Evolutionary conservation across 2,329 filamentous ascomycete genomes (phyloP).

Genomic region (Sporothrix globosa): DNA sequence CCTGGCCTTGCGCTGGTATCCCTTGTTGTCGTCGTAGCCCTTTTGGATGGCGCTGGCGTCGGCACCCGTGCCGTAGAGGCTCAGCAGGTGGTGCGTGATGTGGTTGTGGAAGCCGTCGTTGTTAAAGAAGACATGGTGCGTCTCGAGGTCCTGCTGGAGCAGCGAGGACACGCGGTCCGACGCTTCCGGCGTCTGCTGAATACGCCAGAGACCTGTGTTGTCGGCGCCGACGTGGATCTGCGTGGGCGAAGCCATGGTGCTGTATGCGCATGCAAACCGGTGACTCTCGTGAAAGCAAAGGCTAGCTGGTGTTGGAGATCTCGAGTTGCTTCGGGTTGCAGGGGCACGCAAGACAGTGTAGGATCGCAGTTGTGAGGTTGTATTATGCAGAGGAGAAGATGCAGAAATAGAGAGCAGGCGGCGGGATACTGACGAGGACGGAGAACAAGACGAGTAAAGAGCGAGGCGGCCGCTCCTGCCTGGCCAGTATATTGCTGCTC

Average conservation of each 20-base stretch:
- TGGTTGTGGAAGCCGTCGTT: conserved; percentile 78
- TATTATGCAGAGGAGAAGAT: neutral
- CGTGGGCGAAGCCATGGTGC: conserved; percentile 52
- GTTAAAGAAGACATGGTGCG: conserved; percentile 82
- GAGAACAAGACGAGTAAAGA: neutral
- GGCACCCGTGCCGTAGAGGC: conserved; percentile 75
- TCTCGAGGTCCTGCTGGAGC: conserved; percentile 74
- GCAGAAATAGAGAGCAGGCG: neutral
- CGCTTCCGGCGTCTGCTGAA: conserved; percentile 58
- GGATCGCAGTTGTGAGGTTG: conserved; percentile 33
- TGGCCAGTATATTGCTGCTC: neutral
- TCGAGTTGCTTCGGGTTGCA: neutral
- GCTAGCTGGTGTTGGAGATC: neutral
- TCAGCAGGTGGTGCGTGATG: conserved; percentile 74
- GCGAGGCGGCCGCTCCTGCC: neutral
- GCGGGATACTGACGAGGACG: neutral
- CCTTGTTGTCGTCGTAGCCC: conserved; percentile 66
- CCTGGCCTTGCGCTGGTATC: conserved; percentile 65
- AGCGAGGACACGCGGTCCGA: conserved; percentile 67
- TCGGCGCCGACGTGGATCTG: conserved; percentile 53
- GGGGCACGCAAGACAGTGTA: neutral
- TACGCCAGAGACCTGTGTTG: conserved; percentile 55
- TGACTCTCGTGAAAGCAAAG: neutral
- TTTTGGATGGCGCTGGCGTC: conserved; percentile 60
- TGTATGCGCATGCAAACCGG: conserved; percentile 33